Base-by-base conservation (phyloP, 2,329 filamentous ascomycete species). In the Xylariaceae sp. region DNA sequence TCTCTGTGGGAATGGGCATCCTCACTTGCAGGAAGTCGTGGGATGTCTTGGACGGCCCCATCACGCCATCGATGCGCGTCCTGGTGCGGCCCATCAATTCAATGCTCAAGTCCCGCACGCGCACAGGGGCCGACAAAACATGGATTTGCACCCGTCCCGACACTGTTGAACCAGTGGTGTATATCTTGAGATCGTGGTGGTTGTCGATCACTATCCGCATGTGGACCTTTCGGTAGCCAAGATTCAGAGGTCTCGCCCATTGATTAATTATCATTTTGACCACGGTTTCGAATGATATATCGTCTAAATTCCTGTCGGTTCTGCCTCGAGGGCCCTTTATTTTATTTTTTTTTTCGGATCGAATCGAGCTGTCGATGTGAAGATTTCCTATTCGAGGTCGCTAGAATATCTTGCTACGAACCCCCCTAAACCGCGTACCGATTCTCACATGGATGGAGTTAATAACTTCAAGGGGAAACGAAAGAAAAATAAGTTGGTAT, bases 121-220 rank as follows among this genome's bases (percentile, higher is more conserved):
- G 73, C 15, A 77, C 75, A 64, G 23, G 23, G 23, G 83, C 77
- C 52, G 73, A 74, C 49, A 69, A 69, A 8, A 78, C 71, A 41
- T 69, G 75, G 68, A 85, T 76, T 58, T 74, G 69, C 61, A 79
- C 80, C 48, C 77, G 72, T 56, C 82, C 82, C 8, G 75, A 73
- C 53, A 85, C 73, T 61, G 75, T 71, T 11, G 80, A 81, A n/a
- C 77, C 76, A 0, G 82, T 80, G 3, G 80, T 82, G 71, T 84
- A 85, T 51, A 83, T 76, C 69, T 81, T 82, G 67, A 79, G 77
- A 62, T 66, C 75, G 71, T 77, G 83, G 74, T 85, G 80, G 69
- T 79, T 75, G 66, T 81, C 74, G 55, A 85, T 75, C 55, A 75
- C 73, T 69, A 85, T 73, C 49, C 74, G 73, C 66, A 84, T 76